A percentile compares a stretch with the other conserved stretches of the same genome.
These are phyloP conservation scores for Chenopodium formosanum DNA, from an alignment of 148 eudicot genomes.

Conservation along the genomic window DNA sequence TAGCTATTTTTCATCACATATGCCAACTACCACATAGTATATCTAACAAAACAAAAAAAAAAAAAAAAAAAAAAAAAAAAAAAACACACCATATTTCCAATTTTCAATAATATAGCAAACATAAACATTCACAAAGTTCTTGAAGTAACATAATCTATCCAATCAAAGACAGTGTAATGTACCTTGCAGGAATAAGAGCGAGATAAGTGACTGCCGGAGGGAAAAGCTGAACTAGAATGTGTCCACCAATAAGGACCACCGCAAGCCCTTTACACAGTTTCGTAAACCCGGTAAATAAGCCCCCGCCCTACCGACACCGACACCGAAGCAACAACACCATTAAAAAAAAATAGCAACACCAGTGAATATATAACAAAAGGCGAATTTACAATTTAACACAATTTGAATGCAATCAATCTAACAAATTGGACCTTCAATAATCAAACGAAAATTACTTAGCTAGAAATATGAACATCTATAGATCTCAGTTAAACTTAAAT, in stretches of 20 bases:
- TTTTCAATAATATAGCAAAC: background rate
- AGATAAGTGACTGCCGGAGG: constrained; percentile 70
- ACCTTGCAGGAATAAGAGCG: constrained; percentile 94
- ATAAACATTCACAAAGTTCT: background rate
- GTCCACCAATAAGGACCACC: constrained; percentile 66
- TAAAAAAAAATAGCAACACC: background rate
- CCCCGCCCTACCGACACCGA: constrained; percentile 37
- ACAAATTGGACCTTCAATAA: background rate
- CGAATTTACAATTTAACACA: background rate
- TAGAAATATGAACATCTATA: background rate
- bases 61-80: background rate
- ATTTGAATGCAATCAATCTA: background rate
- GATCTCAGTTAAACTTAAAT: background rate
- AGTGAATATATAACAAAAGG: background rate
- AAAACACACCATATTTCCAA: background rate
- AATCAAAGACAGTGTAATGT: background rate
- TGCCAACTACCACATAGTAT: background rate
- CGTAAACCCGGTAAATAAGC: constrained; percentile 63
- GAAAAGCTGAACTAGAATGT: constrained; percentile 72
- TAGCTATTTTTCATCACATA: background rate
- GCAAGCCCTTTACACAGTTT: constrained; percentile 86
- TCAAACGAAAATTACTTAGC: background rate
- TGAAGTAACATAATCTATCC: background rate
- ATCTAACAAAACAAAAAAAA: background rate
- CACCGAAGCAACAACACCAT: background rate